Conservation (phyloP, 2,329 filamentous ascomycete genomes). For the Scytalidium sp. region DNA sequence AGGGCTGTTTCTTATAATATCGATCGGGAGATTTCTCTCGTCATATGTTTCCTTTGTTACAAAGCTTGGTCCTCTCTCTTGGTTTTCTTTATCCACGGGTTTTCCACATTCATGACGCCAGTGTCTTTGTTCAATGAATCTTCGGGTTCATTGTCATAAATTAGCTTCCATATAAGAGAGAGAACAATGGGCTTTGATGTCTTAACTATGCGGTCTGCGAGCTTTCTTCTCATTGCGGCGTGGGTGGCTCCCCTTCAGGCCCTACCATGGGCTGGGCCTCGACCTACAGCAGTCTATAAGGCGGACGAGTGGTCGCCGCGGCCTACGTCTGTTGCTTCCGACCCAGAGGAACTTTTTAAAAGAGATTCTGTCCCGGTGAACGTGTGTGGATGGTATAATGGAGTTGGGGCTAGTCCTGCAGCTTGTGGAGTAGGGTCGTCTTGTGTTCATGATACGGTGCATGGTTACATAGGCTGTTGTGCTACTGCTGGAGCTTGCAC, state of each 20-base stretch:
- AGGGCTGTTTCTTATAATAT: too few relatives aligned
- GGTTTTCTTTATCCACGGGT: neutral
- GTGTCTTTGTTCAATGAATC: neutral
- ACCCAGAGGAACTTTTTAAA: conserved; percentile 20
- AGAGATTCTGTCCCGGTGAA: conserved; percentile 17
- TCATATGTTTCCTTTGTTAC: too few relatives aligned
- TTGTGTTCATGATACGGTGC: conserved; percentile 25
- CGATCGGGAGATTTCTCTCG: too few relatives aligned
- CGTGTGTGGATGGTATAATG: conserved; percentile 28
- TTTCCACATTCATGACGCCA: too few relatives aligned
- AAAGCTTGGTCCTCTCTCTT: neutral
- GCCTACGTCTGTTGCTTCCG: conserved; percentile 18
- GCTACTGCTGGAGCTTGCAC: conserved; percentile 23
- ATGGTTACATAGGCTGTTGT: conserved; percentile 25
- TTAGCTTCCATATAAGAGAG: too few relatives aligned
- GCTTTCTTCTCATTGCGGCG: conserved; percentile 13
- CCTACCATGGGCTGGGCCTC: conserved; percentile 20
- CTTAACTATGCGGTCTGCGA: conserved; percentile 25
- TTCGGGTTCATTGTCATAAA: neutral
- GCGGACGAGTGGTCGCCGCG: conserved; percentile 22
- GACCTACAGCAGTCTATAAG: conserved; percentile 20
- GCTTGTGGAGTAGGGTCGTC: conserved; percentile 22
- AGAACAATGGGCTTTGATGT: conserved; percentile 7
- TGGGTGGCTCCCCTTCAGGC: conserved; percentile 16
- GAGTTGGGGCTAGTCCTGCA: conserved; percentile 15